Evolutionary conservation across 2,329 filamentous ascomycete genomes (phyloP), one percentile per base, ranked within the genome.

Genomic region (Colletotrichum sp.): DNA sequence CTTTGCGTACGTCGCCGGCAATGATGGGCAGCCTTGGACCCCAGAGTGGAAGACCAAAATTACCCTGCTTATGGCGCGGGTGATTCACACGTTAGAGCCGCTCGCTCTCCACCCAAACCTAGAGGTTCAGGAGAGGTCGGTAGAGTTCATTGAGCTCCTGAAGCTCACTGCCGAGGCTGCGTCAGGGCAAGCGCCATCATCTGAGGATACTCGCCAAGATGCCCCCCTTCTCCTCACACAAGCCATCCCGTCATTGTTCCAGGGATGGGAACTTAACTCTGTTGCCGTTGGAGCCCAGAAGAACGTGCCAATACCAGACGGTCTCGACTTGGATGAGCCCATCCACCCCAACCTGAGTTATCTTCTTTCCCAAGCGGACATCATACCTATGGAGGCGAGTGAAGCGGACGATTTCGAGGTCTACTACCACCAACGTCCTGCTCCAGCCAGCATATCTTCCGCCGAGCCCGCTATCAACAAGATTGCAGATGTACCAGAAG

Each of bases 61-160:
- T 38, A 91, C 93, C 11, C 88, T 98, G 5, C 87, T 98, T 29
- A 92, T 98, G 83, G 93, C 94, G 33, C 91, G 95, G 3, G 91
- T 98, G 8, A 90, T 98, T 24, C 91, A 97, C 81, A 93, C 94
- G 62, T 86, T 98, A 27, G 96, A 98, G 78, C 90, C 92, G 1
- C 84, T 98, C 18, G 91, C 92, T 1, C 88, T 93, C 54, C 95
- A 98, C 81, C 96, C 96, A 0, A 95, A 92, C 78, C 88, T 99
- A 2, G 97, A 99, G 81, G 95, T 99, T 5, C 97, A 99, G 83
- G 97, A 98, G 82, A 91, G 97, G 70, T 93, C 96, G 5, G 96
- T 98, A 2, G 96, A 98, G 80, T 97, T 98, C 78, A 89, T 95
- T 0, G 97, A 99, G 81, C 88, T 98, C 15, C 90, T 98, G 79